Conservation (phyloP, 2,329 filamentous ascomycete species). For the Ophiostoma perfectum region DNA sequence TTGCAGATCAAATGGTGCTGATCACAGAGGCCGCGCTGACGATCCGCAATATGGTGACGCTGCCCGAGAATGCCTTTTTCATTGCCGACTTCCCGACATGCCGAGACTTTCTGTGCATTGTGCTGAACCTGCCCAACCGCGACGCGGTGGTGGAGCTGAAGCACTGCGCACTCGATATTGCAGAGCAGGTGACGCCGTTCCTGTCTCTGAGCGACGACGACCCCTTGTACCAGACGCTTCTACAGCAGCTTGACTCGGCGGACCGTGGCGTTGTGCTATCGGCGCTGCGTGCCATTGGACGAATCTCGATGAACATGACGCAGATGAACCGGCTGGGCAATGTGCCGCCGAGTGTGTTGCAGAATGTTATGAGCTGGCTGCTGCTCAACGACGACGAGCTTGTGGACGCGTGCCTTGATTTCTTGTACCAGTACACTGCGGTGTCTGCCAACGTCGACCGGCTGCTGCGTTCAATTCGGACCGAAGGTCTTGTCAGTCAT, state of each 20-base stretch:
- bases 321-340: conserved; percentile 70
- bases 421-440: conserved; percentile 92
- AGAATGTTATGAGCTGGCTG: conserved; percentile 66
- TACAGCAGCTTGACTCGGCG: conserved; percentile 57
- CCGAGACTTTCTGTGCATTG: conserved; percentile 76
- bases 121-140: conserved; percentile 68
- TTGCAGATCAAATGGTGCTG: conserved; percentile 64
- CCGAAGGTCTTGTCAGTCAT: conserved; percentile 67
- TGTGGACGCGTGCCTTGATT: conserved; percentile 81
- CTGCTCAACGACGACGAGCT: conserved; percentile 86
- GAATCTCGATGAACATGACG: conserved; percentile 82
- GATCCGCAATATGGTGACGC: conserved; percentile 91
- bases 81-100: conserved; percentile 69
- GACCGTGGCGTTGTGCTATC: conserved; percentile 81
- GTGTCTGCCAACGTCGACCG: conserved; percentile 76
- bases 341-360: conserved; percentile 60
- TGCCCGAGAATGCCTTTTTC: conserved; percentile 81
- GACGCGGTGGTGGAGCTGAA: conserved; percentile 75
- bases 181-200: conserved; percentile 82
- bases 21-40: conserved; percentile 84
- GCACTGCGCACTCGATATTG: conserved; percentile 85
- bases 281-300: conserved; percentile 71
- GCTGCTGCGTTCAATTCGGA: conserved; percentile 56
- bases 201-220: conserved; percentile 67
- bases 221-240: conserved; percentile 70